These are phyloP conservation scores for Isabelozyma pseudorhagii DNA, from an alignment of 805 yeast genomes.

Conservation along the genomic window DNA sequence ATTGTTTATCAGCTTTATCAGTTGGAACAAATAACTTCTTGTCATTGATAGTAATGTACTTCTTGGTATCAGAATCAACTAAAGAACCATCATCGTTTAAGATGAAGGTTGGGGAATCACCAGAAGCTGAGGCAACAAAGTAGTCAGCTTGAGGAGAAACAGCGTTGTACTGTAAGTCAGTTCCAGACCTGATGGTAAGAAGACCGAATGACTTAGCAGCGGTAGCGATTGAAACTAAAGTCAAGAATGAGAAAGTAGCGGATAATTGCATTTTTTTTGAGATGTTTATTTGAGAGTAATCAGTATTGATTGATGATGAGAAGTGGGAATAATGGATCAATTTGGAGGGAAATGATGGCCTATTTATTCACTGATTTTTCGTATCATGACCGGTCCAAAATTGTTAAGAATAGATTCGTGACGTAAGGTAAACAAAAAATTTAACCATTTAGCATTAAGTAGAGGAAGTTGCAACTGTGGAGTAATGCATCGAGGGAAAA, in stretches of 20 bases:
- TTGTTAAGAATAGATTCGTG: not conserved
- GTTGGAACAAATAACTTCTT: not conserved
- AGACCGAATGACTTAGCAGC: slow-evolving; percentile 19
- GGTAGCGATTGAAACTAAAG: slow-evolving; percentile 20
- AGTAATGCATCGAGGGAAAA: not conserved
- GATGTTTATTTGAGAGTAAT: not conserved
- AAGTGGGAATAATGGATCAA: not conserved
- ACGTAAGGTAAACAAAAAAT: not conserved
- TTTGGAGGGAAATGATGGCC: not conserved
- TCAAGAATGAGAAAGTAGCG: slow-evolving; percentile 13
- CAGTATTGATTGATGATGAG: not conserved
- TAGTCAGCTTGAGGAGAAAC: not conserved
- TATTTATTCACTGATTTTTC: not conserved
- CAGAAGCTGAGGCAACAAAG: slow-evolving; percentile 1
- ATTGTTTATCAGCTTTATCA: slow-evolving; percentile 4
- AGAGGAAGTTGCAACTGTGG: not conserved
- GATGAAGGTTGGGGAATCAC: slow-evolving; percentile 11
- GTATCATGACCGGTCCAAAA: not conserved
- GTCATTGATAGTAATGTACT: not conserved
- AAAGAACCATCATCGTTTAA: slow-evolving; percentile 22
- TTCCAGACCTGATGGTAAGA: slow-evolving; percentile 22
- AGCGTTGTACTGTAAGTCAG: slow-evolving; percentile 18
- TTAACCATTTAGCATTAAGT: too few relatives aligned
- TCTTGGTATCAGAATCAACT: slow-evolving; percentile 11
- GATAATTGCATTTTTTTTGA: slow-evolving; percentile 1